Percentiles rank a stretch among this genome's conserved stretches.
phyloP scores from a whole-genome alignment of 78 protist genomes.

The Isochrysis galbana region DNA sequence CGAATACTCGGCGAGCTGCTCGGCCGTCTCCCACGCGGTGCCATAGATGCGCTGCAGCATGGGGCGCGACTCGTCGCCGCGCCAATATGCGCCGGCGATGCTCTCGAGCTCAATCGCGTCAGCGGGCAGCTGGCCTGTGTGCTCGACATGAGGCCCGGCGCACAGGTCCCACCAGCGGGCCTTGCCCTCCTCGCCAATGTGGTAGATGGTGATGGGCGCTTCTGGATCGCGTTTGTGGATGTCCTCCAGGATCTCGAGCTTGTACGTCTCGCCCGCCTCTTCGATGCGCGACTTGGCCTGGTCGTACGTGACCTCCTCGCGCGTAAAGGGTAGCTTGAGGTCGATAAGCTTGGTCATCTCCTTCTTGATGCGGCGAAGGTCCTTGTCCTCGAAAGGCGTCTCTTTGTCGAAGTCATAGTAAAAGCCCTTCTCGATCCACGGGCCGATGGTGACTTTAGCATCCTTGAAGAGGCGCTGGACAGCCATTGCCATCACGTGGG shows the following conservation, averaged over 20 bases:
- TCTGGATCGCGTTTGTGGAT: no score
- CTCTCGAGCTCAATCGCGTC: neutral
- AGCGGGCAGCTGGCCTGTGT: neutral
- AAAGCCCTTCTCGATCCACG: conserved; percentile 63
- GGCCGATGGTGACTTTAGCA: conserved; percentile 46
- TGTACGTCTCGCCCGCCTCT: conserved; percentile 38
- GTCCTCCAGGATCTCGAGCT: conserved; percentile 44
- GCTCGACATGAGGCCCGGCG: conserved; percentile 58
- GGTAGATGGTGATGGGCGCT: conserved; percentile 52
- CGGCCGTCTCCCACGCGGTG: conserved; percentile 49
- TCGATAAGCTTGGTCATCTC: conserved; percentile 42
- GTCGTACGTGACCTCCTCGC: conserved; percentile 40
- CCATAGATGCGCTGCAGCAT: conserved; percentile 56
- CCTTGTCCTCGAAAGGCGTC: neutral
- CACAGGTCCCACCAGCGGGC: conserved; percentile 65
- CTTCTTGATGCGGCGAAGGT: conserved; percentile 46
- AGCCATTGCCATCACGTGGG: conserved; percentile 59
- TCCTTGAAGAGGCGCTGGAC: conserved; percentile 34
- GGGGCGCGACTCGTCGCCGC: conserved; percentile 48
- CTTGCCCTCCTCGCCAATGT: conserved; percentile 42
- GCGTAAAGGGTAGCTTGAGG: neutral
- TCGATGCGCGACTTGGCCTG: conserved; percentile 35
- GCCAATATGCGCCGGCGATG: conserved; percentile 58
- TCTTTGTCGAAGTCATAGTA: conserved; percentile 46
- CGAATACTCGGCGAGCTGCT: conserved; percentile 25